These are phyloP conservation scores for Clavaria fumosa DNA, from an alignment of 768 basidiomycete genomes.

Conservation along the genomic window DNA sequence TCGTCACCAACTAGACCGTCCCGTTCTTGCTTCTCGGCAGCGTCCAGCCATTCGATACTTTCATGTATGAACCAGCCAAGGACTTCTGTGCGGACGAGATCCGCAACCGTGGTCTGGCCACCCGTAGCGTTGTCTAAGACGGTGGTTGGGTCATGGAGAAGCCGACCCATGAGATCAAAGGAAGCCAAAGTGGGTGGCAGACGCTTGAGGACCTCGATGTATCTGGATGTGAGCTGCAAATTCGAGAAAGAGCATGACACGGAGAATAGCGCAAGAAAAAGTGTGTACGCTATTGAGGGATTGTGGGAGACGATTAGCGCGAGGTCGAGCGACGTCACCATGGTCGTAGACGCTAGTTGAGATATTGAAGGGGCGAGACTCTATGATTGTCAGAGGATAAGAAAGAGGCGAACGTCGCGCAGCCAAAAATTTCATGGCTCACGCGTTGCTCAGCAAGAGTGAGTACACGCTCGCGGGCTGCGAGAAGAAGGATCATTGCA, in stretches of 20 bases:
- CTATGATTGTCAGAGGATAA: conserved; percentile 19
- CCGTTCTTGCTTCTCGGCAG: conserved; percentile 50
- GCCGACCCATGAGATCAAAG: conserved; percentile 56
- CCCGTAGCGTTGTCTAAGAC: conserved; percentile 25
- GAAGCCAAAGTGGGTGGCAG: conserved; percentile 61
- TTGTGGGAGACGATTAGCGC: conserved; percentile 52
- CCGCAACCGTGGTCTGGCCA: conserved; percentile 41
- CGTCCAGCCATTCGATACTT: conserved; percentile 53
- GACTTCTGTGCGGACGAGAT: conserved; percentile 46
- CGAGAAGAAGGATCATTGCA: conserved; percentile 52
- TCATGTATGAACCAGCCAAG: conserved; percentile 61
- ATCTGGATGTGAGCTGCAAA: conserved; percentile 28
- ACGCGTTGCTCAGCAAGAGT: conserved; percentile 66
- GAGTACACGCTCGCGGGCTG: conserved; percentile 56
- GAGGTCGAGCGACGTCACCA: conserved; percentile 52
- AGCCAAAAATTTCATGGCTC: conserved; percentile 13
- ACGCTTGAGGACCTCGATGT: conserved; percentile 45
- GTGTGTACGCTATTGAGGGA: conserved; percentile 51
- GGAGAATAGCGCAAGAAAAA: conserved; percentile 43
- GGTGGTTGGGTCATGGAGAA: conserved; percentile 46
- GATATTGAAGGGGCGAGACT: conserved; percentile 35
- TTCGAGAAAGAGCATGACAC: conserved; percentile 14
- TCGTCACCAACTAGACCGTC: conserved; percentile 60
- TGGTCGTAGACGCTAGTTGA: conserved; percentile 26
- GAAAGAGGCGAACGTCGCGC: neutral